A percentile compares a stretch with the other conserved stretches of the same genome.
These are phyloP conservation scores for Chrysochromulina tobinii DNA, from an alignment of 78 protist species.

Conservation along the genomic window DNA sequence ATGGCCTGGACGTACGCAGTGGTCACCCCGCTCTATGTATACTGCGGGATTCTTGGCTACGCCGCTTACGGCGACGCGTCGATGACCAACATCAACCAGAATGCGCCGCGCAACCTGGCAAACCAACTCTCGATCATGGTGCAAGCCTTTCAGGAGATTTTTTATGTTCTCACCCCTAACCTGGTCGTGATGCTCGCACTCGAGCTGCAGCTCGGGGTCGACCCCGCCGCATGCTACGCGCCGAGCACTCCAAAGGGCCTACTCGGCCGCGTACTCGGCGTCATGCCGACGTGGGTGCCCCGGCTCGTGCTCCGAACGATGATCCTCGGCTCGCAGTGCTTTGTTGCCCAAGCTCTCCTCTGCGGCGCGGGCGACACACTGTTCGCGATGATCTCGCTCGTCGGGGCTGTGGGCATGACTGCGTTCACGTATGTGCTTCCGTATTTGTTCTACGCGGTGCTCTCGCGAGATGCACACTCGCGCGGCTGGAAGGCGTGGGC, in stretches of 20 bases:
- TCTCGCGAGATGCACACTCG: neutral
- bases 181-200: neutral
- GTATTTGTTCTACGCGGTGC: neutral
- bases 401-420: neutral
- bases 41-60: neutral
- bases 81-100: neutral
- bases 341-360: neutral
- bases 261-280: neutral
- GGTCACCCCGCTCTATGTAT: neutral
- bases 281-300: neutral
- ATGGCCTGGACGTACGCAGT: neutral
- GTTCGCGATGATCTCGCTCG: neutral
- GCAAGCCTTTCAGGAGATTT: neutral
- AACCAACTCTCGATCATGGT: neutral
- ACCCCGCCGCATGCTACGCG: neutral
- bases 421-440: conserved; percentile 11
- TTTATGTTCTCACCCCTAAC: neutral
- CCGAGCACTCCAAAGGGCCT: neutral
- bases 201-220: neutral
- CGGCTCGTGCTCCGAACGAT: neutral
- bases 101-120: neutral
- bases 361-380: neutral
- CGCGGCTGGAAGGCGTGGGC: neutral
- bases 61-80: neutral
- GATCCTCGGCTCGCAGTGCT: neutral